Evolutionary conservation across 179 eudicot genomes (phyloP), one percentile per base, ranked within the genome.

Genomic region (Camellia oleifera): DNA sequence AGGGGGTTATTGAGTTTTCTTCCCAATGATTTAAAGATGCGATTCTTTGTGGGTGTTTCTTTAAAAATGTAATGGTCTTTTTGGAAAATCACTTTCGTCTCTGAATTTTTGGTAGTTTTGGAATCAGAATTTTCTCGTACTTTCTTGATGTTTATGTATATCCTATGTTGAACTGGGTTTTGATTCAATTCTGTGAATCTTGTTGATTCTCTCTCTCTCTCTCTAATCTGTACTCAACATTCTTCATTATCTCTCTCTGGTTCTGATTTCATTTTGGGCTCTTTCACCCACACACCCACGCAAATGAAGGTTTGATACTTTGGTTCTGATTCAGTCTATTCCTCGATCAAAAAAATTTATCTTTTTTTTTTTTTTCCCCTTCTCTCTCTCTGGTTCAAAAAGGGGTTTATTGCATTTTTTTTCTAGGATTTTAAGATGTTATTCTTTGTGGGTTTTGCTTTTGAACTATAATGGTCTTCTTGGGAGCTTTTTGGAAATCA

Each of bases 251-350:
- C 6, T 57, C 63, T 53, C 67, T 77, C 75, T 74, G 46, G 18
- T 66, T 71, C 54, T 57, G 40, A 79, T 71, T 78, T 72, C 74
- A 68, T 77, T 64, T 72, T 69, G n/a, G 42, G 78, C 71, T 15
- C 0, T 65, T 68, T 15, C 56, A 69, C 17, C 40, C 64, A 17
- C 15, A 52, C 7, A 63, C 57, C 61, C 20, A 76, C 15, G 15
- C 76, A 74, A 63, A 87, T 87, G 90, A 87, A 87, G 90, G 90
- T 87, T 5, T 26, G 71, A 75, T 74, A 3, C 78, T 75, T 57
- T 17, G 70, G 69, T 83, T 74, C 82, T 69, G 53, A 56, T 77
- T 81, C 77, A 12, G 17, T 46, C 71, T 18, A 17, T 69, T 32
- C 44, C 66, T 15, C 48, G 48, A 7, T 5, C 40, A 32, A 32